A percentile compares a stretch with the other conserved stretches of the same genome.
Evolutionary conservation across 352 stramenopile genomes (phyloP).

Genomic region (Sclerospora graminicola): DNA sequence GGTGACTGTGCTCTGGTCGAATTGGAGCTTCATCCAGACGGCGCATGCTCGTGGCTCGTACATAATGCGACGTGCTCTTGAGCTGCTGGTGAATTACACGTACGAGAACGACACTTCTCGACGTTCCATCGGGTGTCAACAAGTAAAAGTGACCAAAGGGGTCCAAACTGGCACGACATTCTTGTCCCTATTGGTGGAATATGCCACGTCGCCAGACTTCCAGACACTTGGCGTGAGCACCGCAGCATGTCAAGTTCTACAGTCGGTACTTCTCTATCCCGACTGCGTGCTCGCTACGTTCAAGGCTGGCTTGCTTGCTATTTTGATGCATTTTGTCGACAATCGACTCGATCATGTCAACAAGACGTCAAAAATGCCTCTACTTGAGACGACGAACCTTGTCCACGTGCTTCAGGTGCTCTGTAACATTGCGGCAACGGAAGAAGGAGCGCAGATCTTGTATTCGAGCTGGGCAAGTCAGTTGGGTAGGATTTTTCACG

Average conservation of each 20-base stretch:
- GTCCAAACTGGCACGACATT: constrained; percentile 12
- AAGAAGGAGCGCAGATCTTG: constrained; percentile 39
- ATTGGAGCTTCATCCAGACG: constrained; percentile 48
- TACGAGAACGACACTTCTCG: constrained; percentile 35
- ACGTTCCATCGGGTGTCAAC: too few relatives aligned
- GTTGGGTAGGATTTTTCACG: too few relatives aligned
- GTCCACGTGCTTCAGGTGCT: constrained; percentile 39
- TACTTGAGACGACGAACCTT: too few relatives aligned
- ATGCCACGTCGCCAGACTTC: constrained; percentile 11
- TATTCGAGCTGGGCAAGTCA: too few relatives aligned
- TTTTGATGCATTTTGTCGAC: too few relatives aligned
- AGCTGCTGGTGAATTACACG: constrained; percentile 38
- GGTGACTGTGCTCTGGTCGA: constrained; percentile 25
- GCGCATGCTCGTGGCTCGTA: constrained; percentile 31
- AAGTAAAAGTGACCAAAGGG: too few relatives aligned
- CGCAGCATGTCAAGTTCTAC: constrained; percentile 33
- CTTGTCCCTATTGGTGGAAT: constrained; percentile 14
- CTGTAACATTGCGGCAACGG: constrained; percentile 23
- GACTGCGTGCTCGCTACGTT: constrained; percentile 40
- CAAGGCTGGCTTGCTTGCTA: too few relatives aligned
- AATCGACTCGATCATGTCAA: too few relatives aligned
- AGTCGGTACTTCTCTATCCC: constrained; percentile 29
- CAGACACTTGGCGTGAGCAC: too few relatives aligned
- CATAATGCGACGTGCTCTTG: constrained; percentile 27
- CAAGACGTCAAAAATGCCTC: too few relatives aligned